Percentiles rank a stretch among this genome's conserved stretches.
These are phyloP conservation scores for Microsporum ferrugineum DNA, from an alignment of 2,329 filamentous ascomycete genomes.

Conservation along the genomic window DNA sequence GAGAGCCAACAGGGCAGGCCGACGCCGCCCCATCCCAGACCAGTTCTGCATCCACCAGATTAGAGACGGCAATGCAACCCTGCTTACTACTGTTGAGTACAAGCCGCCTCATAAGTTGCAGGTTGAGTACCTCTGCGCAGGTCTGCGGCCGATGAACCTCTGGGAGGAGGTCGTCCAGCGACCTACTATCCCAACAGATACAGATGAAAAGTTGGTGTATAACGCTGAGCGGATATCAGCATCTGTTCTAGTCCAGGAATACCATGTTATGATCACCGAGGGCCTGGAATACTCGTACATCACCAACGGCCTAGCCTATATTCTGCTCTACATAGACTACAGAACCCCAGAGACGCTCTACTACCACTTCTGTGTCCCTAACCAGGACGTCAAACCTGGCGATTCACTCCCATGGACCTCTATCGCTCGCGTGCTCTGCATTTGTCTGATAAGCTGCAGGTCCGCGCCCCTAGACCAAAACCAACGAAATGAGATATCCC, in stretches of 20 bases:
- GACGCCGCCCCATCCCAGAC: conserved; percentile 11
- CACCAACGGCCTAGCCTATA: no score
- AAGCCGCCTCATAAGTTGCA: conserved; percentile 18
- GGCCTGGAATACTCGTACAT: no score
- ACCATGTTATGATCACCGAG: conserved; percentile 8
- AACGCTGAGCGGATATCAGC: conserved; percentile 16
- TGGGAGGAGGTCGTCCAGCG: conserved; percentile 7
- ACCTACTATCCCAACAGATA: conserved; percentile 15
- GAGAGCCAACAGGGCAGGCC: not conserved
- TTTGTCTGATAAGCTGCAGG: no score
- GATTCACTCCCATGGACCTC: no score
- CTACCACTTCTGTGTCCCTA: no score
- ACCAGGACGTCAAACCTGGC: no score
- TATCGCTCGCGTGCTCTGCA: no score
- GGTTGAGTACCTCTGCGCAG: not conserved
- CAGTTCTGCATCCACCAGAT: conserved; percentile 17
- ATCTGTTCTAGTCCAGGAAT: conserved; percentile 12
- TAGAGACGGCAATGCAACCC: not conserved
- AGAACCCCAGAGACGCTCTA: no score
- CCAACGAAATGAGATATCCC: no score
- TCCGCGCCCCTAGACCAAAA: no score
- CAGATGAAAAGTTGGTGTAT: conserved; percentile 15
- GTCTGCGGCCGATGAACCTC: conserved; percentile 7
- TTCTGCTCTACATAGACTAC: no score
- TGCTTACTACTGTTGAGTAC: conserved; percentile 15